Evolutionary conservation across 257 asterid species (phyloP).

Genomic region (Fraxinus excelsior): DNA sequence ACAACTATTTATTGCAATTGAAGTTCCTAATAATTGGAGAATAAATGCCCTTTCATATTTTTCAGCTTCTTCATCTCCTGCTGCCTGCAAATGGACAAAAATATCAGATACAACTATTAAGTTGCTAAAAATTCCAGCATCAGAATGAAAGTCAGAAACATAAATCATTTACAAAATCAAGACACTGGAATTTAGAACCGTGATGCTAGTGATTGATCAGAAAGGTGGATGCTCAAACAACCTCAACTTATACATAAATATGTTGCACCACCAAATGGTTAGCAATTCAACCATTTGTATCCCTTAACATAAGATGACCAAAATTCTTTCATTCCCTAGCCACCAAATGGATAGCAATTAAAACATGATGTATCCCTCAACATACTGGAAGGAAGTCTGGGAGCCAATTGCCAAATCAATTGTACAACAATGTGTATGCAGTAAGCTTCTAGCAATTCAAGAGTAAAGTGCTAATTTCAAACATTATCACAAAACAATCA

Average conservation of each 20-base stretch:
- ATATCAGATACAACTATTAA: constrained; percentile 24
- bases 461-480: no score
- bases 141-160: constrained; percentile 1
- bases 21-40: constrained; percentile 66
- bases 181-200: not conserved
- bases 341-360: not conserved
- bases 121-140: constrained; percentile 13
- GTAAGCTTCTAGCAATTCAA: no score
- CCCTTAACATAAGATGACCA: no score
- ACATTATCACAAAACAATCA: no score
- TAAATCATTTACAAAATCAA: not conserved
- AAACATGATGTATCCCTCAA: not conserved
- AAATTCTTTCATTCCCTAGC: no score
- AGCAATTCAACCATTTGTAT: no score
- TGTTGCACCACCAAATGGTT: no score
- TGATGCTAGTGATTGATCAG: constrained; percentile 4
- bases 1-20: constrained; percentile 39
- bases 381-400: no score
- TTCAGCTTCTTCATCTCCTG: constrained; percentile 76
- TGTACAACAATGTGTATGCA: no score
- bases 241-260: no score
- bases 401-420: no score
- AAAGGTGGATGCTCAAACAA: not conserved
- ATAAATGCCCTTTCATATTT: constrained; percentile 73
- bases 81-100: constrained; percentile 60